Conservation (phyloP, 1,139 yeast genomes). For the Zygoascus sp. region DNA sequence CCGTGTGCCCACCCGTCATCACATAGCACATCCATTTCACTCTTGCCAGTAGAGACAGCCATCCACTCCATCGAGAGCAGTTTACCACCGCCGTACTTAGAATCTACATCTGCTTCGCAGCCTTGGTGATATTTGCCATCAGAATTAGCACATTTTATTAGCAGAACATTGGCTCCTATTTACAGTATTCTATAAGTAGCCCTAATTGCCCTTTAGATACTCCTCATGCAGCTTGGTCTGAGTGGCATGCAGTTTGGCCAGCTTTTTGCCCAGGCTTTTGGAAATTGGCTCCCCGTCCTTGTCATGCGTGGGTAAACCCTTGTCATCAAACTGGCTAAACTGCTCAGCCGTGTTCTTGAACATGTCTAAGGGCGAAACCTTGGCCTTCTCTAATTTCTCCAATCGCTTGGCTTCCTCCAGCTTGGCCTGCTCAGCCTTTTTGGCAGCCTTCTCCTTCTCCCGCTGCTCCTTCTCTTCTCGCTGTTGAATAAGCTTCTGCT, state of each 20-base stretch:
- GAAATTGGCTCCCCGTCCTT: slow-evolving; percentile 80
- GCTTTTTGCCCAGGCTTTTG: slow-evolving; percentile 79
- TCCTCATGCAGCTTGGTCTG: slow-evolving; percentile 81
- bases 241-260: slow-evolving; percentile 67
- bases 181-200: too few relatives aligned
- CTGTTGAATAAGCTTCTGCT: slow-evolving; percentile 52
- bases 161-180: too few relatives aligned
- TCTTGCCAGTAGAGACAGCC: too few relatives aligned
- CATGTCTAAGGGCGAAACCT: slow-evolving; percentile 64
- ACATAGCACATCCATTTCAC: too few relatives aligned
- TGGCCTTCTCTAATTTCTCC: slow-evolving; percentile 66
- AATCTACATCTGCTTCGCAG: too few relatives aligned
- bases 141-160: too few relatives aligned
- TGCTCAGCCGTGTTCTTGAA: slow-evolving; percentile 47
- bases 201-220: slow-evolving; percentile 33
- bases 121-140: too few relatives aligned
- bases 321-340: slow-evolving; percentile 75
- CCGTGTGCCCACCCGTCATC: too few relatives aligned
- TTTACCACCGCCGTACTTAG: too few relatives aligned
- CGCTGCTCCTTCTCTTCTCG: slow-evolving; percentile 59
- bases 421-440: slow-evolving; percentile 34
- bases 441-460: slow-evolving; percentile 46
- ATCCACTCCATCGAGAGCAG: too few relatives aligned
- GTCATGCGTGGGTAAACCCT: slow-evolving; percentile 78
- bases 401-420: slow-evolving; percentile 46